A percentile compares a stretch with the other conserved stretches of the same genome.
Conservation (phyloP, 495 filamentous ascomycete genomes). For the Penicillium turbatum region DNA sequence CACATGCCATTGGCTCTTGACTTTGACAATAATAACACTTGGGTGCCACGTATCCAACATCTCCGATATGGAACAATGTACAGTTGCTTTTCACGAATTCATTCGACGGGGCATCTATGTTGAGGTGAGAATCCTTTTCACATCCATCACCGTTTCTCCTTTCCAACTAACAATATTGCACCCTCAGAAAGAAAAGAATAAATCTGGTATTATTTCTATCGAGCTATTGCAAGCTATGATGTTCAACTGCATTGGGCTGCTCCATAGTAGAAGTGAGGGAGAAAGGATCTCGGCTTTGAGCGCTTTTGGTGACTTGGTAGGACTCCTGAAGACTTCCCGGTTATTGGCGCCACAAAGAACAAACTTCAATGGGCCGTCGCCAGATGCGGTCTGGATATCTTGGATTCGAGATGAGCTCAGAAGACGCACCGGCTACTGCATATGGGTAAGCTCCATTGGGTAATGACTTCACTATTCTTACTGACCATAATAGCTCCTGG, state of each 20-base stretch:
- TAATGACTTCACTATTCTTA: neutral
- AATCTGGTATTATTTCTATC: constrained; percentile 17
- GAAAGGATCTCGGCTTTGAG: constrained; percentile 24
- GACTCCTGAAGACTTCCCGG: constrained; percentile 24
- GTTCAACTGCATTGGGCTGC: constrained; percentile 41
- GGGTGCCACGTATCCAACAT: constrained; percentile 37
- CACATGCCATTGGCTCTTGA: constrained; percentile 40
- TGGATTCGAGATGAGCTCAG: constrained; percentile 36
- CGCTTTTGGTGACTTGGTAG: constrained; percentile 32
- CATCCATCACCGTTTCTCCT: neutral
- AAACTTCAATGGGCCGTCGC: constrained; percentile 4
- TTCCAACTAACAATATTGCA: constrained; percentile 3
- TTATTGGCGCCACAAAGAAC: constrained; percentile 13
- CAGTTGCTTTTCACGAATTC: constrained; percentile 41
- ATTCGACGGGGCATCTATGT: constrained; percentile 37
- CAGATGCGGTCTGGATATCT: constrained; percentile 20
- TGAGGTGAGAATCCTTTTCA: constrained; percentile 25
- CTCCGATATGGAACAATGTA: constrained; percentile 25
- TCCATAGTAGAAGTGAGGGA: constrained; percentile 34
- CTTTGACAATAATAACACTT: constrained; percentile 42
- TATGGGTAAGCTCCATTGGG: constrained; percentile 35
- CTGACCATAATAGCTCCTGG: constrained; percentile 35
- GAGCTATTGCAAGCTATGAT: constrained; percentile 37
- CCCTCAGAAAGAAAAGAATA: constrained; percentile 27
- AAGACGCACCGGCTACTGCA: constrained; percentile 42